A percentile compares a stretch with the other conserved stretches of the same genome.
These are phyloP conservation scores for Rhynchospora breviuscula DNA, from an alignment of 176 grass and related monocot species.

Conservation along the genomic window DNA sequence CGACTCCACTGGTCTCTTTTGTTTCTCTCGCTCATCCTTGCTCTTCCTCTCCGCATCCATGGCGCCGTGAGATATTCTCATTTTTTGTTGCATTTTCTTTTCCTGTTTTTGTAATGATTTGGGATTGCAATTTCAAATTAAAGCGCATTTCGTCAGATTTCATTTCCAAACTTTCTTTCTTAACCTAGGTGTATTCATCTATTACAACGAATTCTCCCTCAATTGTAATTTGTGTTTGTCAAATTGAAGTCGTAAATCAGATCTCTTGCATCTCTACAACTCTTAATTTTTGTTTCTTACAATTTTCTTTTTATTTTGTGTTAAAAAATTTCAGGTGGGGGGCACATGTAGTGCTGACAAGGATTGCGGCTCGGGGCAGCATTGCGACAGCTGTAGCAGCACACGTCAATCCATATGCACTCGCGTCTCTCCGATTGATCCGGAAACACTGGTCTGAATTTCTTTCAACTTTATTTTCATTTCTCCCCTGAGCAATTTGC, in stretches of 20 bases:
- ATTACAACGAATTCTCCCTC: background rate
- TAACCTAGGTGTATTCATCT: background rate
- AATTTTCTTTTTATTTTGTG: background rate
- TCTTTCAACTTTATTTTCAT: background rate
- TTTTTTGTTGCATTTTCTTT: background rate
- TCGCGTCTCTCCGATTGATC: conserved; percentile 41
- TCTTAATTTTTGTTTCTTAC: background rate
- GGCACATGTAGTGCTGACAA: conserved; percentile 36
- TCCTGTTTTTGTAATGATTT: background rate
- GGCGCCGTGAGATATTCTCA: background rate
- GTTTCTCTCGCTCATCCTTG: conserved; percentile 7
- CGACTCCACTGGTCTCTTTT: background rate
- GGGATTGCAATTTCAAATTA: background rate
- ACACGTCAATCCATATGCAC: conserved; percentile 37
- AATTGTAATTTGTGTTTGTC: background rate
- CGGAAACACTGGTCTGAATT: conserved; percentile 29
- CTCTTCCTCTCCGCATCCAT: conserved; percentile 10
- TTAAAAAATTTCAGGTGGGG: conserved; percentile 37
- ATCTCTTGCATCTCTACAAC: background rate
- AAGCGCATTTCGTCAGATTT: background rate
- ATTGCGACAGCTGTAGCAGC: conserved; percentile 48
- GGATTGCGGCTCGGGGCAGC: conserved; percentile 35
- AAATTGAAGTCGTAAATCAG: background rate
- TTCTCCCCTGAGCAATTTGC: background rate
- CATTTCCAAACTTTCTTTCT: background rate